Base-by-base conservation (phyloP, 805 yeast species). In the Starmerella sp. region DNA sequence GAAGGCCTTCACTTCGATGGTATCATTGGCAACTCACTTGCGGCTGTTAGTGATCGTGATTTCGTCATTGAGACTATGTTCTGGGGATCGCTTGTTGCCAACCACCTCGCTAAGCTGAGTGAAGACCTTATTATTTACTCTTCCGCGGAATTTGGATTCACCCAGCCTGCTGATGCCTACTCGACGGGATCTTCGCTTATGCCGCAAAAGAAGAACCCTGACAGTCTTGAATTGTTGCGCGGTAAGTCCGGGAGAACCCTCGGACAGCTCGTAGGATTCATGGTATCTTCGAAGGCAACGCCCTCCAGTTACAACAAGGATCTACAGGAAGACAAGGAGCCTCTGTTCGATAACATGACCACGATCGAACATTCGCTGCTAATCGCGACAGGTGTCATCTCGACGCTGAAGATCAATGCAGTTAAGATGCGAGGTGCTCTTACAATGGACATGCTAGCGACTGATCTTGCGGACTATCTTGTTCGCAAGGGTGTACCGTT, bases 151-250 rank as follows among this genome's bases (percentile, higher is more conserved):
- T 93, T 93, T 75, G 96, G 96, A 4, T 93, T 95, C 68, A 77
- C 93, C 59, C 82, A 86, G 69, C 79, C 90, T 52, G 95, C 96
- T 11, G 99, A 93, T 69, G 97, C 98, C 30, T 93, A 93, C 72
- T 93, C 98, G 1, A 93, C 99, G 8, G 99, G 99, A 13, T 88
- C 97, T 6, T 88, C 96, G 31, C 77, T 93, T 67, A 93, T 93
- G 99, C 99, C 99, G 29, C 98, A 93, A 73, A 93, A 93, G 82
- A 93, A 93, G 73, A 93, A 93, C 73, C 96, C 98, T 3, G 99
- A 93, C 70, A 86, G 96, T 32, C 76, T 93, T 62, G 99, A 93
- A 74, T 77, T 93, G 59, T 77, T 95, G 67, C 81, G 99, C 71
- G 99, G 99, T 57, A 93, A 93, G 73, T 83, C 95, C 10, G 99